Conservation (phyloP, 441 rosid species). For the Pelargonium myrrhifolium region DNA sequence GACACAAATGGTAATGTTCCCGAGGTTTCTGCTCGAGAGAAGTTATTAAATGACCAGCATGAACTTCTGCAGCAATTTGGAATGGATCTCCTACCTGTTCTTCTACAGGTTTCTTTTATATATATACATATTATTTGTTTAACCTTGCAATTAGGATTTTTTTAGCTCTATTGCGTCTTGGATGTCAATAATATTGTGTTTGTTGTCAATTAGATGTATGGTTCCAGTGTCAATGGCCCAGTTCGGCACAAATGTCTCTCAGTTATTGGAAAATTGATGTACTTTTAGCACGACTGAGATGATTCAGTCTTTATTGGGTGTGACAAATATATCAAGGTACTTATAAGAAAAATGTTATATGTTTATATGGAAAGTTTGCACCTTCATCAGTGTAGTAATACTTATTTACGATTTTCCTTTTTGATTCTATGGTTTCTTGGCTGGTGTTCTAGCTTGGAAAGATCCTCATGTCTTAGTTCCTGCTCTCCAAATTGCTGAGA, state of each 20-base stretch:
- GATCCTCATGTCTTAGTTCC: slow-evolving; percentile 98
- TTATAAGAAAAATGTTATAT: slow-evolving; percentile 11
- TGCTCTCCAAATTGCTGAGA: slow-evolving; percentile 92
- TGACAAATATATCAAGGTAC: slow-evolving; percentile 93
- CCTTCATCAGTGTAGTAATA: background rate
- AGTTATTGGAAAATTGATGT: slow-evolving; percentile 93
- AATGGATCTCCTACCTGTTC: slow-evolving; percentile 92
- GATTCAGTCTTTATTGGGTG: slow-evolving; percentile 76
- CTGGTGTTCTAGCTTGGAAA: slow-evolving; percentile 99
- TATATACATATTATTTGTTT: background rate
- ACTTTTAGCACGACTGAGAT: slow-evolving; percentile 82
- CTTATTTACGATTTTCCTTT: slow-evolving; percentile 18
- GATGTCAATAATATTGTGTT: background rate
- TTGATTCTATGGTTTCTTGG: slow-evolving; percentile 58
- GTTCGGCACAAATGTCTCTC: slow-evolving; percentile 98
- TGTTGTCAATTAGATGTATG: slow-evolving; percentile 50
- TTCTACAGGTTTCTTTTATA: slow-evolving; percentile 62
- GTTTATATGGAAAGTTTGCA: background rate
- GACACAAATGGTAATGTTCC: slow-evolving; percentile 42
- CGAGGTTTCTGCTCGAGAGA: slow-evolving; percentile 78
- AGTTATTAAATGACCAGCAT: slow-evolving; percentile 80
- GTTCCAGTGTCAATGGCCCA: slow-evolving; percentile 91
- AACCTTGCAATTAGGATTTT: background rate
- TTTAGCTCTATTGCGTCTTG: background rate
- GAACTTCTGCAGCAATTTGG: slow-evolving; percentile 95